A percentile compares a stretch with the other conserved stretches of the same genome.
These are phyloP conservation scores for Phallus indusiatus DNA, from an alignment of 768 basidiomycete genomes.

Conservation along the genomic window DNA sequence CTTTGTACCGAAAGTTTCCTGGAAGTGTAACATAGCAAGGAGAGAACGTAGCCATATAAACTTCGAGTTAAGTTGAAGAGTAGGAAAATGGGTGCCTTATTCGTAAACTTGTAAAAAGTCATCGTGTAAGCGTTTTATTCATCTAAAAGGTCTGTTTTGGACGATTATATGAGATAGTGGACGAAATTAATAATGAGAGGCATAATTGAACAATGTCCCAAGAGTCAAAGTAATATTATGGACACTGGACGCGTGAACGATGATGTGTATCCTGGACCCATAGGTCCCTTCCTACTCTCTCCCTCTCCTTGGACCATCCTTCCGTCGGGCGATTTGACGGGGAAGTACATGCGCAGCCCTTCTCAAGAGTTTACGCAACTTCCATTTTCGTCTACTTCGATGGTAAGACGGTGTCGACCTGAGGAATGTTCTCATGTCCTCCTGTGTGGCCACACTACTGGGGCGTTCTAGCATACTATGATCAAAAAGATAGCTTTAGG, in stretches of 20 bases:
- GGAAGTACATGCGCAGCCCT: background rate
- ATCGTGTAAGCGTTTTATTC: too few relatives aligned
- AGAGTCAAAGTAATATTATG: too few relatives aligned
- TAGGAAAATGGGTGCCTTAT: too few relatives aligned
- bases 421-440: slow-evolving; percentile 1
- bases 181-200: too few relatives aligned
- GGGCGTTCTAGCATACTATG: background rate
- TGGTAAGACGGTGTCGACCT: background rate
- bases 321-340: background rate
- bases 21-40: too few relatives aligned
- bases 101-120: too few relatives aligned
- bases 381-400: background rate
- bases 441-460: slow-evolving; percentile 1
- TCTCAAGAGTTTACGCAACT: background rate
- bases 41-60: too few relatives aligned
- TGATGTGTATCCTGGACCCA: background rate
- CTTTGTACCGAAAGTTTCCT: too few relatives aligned
- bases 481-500: background rate
- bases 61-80: too few relatives aligned
- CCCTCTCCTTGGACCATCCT: background rate
- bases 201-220: too few relatives aligned
- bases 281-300: background rate
- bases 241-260: background rate
- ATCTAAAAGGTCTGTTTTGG: too few relatives aligned
- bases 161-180: too few relatives aligned